Base-by-base conservation (phyloP, 164 flowering plant species). In the Stephania cephalantha region DNA sequence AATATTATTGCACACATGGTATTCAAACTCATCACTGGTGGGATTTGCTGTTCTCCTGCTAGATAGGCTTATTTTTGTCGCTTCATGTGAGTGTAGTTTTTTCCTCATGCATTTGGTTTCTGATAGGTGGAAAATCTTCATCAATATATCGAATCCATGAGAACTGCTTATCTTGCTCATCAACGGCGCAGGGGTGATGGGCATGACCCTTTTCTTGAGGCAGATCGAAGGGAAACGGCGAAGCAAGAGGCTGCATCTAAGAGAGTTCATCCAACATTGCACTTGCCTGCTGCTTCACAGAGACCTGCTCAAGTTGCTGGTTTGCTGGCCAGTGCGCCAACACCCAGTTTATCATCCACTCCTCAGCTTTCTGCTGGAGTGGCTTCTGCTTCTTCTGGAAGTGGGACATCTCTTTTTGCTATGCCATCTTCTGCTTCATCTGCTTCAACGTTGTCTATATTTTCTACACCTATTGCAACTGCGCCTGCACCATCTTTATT, bases 191-290 rank as follows among this genome's bases (percentile, higher is more conserved):
- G 89, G 48, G 98, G 99, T 11, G 94, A 91, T 75, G 90, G 75
- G 18, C 87, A 85, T 74, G 89, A 96, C 83, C 99, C 99, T 9
- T 96, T 96, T 85, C 92, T 96, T 64, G 99, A 92, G 84, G 99
- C 98, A 68, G 98, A 96, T 82, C 79, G 95, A 35, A 84, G 99
- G 44, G 94, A 91, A 85, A 88, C 89, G 17, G 97, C 99, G 71
- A 92, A 89, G 84, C 90, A 83, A 79, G 97, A 93, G 85, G 99
- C 94, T 72, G 98, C 97, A 74, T 92, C 98, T 44, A 87, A 86
- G 80, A 86, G 97, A 83, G 95, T 88, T 20, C 99, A 96, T 80
- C 98, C 98, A 71, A 94, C 98, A 52, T 80, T 89, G 78, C 95
- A 96, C 83, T 81, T 96, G 71, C 95, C 92, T 42, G 82, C 91